Evolutionary conservation across 768 basidiomycete species (phyloP), one percentile per base, ranked within the genome.

Genomic region (Mycena leptocephala): DNA sequence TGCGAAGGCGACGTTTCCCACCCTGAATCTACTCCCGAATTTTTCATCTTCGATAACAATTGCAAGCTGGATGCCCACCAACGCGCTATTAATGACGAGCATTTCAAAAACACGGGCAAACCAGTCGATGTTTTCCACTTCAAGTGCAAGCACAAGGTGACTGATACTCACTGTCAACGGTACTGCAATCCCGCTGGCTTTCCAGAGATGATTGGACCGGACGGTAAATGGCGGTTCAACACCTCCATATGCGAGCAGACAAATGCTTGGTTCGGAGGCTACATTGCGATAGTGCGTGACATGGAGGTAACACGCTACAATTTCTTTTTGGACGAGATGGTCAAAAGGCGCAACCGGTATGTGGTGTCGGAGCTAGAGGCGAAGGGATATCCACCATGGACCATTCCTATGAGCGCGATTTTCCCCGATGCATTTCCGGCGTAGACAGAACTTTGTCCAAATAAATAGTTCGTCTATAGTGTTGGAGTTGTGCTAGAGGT

Each of bases 21-120:
- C 55, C 16, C 26, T 5, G 74, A 78, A 55, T 66, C 62, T 10
- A n/a, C n/a, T n/a, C n/a, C n/a, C n/a, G n/a, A n/a, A n/a, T n/a
- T n/a, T n/a, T n/a, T n/a, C n/a, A n/a, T 74, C 76, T 10, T 71
- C 53, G 81, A 84, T 74, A 83, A 81, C 48, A 83, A 83, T 51
- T 85, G 82, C 69, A 59, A 70, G 11, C 70, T 82, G 11, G 24
- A 67, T 33, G 55, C 66, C 3, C 76, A 81, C 56, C 77, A 73
- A 43, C 62, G 63, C 10, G 62, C 62, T 14, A 77, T 65, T 8
- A 41, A 77, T 26, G 77, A 81, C 55, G 22, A 69, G 28, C 62
- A 69, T 33, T 79, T 78, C 41, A 28, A 63, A 5, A 32, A 76
- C 24, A 76, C 71, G 13, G 77, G 70, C 16, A 46, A 59, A 35